Conservation (phyloP, 441 rosid genomes). For the Pelargonium fulgidum region DNA sequence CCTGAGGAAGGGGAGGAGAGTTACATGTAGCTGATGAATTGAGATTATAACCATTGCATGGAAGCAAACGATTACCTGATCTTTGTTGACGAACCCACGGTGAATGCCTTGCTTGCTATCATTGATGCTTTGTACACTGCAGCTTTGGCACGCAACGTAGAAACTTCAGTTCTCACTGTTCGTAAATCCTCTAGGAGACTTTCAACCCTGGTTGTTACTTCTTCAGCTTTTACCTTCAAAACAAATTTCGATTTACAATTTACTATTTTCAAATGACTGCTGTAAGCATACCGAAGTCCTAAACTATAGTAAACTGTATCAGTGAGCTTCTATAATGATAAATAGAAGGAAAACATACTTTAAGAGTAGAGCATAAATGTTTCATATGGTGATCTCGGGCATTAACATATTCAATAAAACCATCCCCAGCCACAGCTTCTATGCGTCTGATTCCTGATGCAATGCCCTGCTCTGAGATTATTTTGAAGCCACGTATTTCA, state of each 20-base stretch:
- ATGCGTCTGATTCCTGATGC: conserved; percentile 90
- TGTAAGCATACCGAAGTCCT: background rate
- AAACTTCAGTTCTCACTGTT: conserved; percentile 53
- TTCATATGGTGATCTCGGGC: conserved; percentile 67
- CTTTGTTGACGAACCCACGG: conserved; percentile 48
- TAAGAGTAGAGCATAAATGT: conserved; percentile 69
- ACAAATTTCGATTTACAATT: background rate
- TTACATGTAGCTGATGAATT: background rate
- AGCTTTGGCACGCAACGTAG: conserved; percentile 59
- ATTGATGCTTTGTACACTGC: conserved; percentile 71
- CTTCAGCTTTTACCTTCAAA: conserved; percentile 84
- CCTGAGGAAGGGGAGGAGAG: background rate
- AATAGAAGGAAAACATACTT: conserved; percentile 37
- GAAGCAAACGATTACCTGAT: conserved; percentile 39
- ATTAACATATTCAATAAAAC: conserved; percentile 71
- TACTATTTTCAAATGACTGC: background rate
- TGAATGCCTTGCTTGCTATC: conserved; percentile 51
- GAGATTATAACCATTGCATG: background rate
- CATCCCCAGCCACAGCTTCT: conserved; percentile 96
- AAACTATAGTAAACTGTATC: background rate
- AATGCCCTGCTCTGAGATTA: conserved; percentile 87
- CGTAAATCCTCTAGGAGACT: conserved; percentile 71
- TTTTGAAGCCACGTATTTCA: conserved; percentile 84
- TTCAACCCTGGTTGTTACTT: conserved; percentile 67
- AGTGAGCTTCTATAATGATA: background rate